phyloP scores from a whole-genome alignment of 352 stramenopile genomes.

The Pythium rishiriense region DNA sequence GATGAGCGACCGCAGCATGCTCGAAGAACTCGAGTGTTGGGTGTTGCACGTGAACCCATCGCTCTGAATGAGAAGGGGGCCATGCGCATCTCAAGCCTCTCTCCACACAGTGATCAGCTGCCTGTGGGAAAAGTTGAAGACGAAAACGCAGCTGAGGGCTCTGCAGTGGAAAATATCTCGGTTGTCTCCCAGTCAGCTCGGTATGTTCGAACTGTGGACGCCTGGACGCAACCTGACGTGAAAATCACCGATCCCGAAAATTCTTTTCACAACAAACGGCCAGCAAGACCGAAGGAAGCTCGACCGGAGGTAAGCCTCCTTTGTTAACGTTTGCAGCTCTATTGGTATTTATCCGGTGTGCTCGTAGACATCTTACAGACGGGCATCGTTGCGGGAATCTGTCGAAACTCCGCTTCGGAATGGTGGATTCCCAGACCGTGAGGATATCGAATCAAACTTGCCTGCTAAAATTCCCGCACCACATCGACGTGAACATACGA shows the following conservation, averaged over 20 bases:
- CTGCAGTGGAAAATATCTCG: not conserved
- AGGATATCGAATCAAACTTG: not conserved
- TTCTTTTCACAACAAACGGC: not conserved
- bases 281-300: conserved; percentile 3
- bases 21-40: not conserved
- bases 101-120: not conserved
- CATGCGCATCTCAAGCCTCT: not conserved
- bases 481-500: not conserved
- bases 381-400: conserved; percentile 4
- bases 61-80: not conserved
- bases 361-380: conserved; percentile 1
- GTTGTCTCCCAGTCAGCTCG: not conserved
- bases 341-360: not conserved
- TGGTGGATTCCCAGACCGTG: not conserved
- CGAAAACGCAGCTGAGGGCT: not conserved
- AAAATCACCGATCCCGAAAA: not conserved
- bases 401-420: not conserved
- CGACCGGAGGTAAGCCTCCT: not conserved
- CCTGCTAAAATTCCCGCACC: not conserved
- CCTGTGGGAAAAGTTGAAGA: not conserved
- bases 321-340: not conserved
- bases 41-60: not conserved
- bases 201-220: not conserved
- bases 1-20: not conserved
- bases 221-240: not conserved